phyloP scores from a whole-genome alignment of 176 grass and related monocot genomes.

The Oryza nivara region DNA sequence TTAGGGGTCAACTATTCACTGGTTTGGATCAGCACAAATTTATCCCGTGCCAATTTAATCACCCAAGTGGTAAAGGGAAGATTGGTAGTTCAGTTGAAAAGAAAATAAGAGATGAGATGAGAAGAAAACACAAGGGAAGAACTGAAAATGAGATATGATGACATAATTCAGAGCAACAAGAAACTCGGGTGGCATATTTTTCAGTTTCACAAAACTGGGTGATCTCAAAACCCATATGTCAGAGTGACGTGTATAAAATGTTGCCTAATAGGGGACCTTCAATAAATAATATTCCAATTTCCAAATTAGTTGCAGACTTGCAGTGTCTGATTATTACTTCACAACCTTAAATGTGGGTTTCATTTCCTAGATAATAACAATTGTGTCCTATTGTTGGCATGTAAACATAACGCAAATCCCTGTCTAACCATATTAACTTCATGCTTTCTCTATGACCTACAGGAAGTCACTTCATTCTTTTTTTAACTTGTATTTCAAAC shows the following conservation, averaged over 20 bases:
- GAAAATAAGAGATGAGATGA: too few species aligned
- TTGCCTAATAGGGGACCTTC: background rate
- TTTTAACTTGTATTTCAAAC: background rate
- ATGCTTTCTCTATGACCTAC: background rate
- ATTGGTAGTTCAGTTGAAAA: too few species aligned
- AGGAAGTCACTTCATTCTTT: background rate
- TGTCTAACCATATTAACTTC: background rate
- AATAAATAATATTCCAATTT: slow-evolving; percentile 11
- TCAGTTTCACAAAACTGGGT: too few species aligned
- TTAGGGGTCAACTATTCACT: too few species aligned
- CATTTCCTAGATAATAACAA: background rate
- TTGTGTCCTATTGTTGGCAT: background rate
- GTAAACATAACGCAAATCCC: background rate
- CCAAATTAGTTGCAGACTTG: background rate
- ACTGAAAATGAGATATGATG: too few species aligned
- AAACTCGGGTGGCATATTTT: too few species aligned
- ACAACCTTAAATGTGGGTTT: background rate
- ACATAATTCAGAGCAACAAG: too few species aligned
- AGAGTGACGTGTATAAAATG: background rate
- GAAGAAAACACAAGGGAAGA: too few species aligned
- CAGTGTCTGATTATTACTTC: slow-evolving; percentile 1
- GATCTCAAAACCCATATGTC: background rate
- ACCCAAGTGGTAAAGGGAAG: too few species aligned
- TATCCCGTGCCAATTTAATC: too few species aligned
- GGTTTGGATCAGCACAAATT: too few species aligned